Percentiles rank a stretch among this genome's conserved stretches.
Evolutionary conservation across 176 grass and related monocot genomes (phyloP).

Genomic region (Puccinellia tenuiflora): DNA sequence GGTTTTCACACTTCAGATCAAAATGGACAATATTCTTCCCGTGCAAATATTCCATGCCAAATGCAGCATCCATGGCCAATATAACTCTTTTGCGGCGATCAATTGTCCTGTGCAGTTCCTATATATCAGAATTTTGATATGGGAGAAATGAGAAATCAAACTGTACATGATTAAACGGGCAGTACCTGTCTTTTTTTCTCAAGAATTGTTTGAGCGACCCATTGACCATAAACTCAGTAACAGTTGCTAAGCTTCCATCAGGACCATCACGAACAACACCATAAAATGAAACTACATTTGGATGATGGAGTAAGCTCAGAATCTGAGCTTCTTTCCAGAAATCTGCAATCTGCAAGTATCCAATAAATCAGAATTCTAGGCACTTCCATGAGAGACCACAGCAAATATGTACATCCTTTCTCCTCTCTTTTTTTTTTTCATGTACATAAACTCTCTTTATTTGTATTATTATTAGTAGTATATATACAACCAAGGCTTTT

Average conservation of each 20-base stretch:
- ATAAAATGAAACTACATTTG: conserved; percentile 97
- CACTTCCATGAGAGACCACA: not conserved
- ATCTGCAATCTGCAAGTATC: conserved; percentile 81
- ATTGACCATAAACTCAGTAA: conserved; percentile 96
- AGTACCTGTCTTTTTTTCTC: conserved; percentile 91
- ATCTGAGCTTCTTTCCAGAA: conserved; percentile 97
- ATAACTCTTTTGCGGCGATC: conserved; percentile 96
- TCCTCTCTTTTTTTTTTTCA: not conserved
- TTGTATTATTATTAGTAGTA: not conserved
- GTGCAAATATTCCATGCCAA: conserved; percentile 99
- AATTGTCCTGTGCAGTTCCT: conserved; percentile 58
- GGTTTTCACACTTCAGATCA: conserved; percentile 95
- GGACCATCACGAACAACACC: conserved; percentile 97
- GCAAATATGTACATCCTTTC: not conserved
- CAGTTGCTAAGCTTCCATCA: conserved; percentile 87
- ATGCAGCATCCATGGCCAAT: conserved; percentile 95
- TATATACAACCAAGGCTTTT: not conserved
- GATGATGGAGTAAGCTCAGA: conserved; percentile 93
- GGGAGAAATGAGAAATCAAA: conserved; percentile 14
- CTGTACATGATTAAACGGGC: conserved; percentile 1
- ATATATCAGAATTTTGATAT: conserved; percentile 8
- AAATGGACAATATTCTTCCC: conserved; percentile 97
- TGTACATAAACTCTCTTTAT: not conserved
- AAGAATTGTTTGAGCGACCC: conserved; percentile 99
- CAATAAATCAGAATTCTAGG: conserved; percentile 19